Evolutionary conservation across 306 rosid species (phyloP).

Genomic region (Medicago lupulina): DNA sequence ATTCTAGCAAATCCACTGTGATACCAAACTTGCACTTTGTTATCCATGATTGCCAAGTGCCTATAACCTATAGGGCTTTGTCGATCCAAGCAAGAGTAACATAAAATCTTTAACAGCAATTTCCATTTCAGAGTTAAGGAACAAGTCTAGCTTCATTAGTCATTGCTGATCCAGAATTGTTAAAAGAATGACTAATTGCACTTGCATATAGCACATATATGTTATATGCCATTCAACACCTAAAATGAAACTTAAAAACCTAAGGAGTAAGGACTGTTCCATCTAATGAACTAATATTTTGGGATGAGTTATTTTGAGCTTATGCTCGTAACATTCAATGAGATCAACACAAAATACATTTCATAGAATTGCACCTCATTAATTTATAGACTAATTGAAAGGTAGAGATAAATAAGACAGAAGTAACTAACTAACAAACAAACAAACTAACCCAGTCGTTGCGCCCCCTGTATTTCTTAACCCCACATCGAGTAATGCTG

Average conservation of each 20-base stretch:
- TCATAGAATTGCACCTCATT: background rate
- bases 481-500: constrained; percentile 65
- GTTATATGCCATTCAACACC: background rate
- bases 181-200: constrained; percentile 7
- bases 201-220: background rate
- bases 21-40: background rate
- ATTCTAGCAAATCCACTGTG: too few relatives aligned
- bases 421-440: constrained; percentile 26
- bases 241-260: background rate
- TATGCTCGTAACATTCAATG: background rate
- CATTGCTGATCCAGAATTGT: background rate
- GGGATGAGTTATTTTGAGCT: background rate
- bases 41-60: background rate
- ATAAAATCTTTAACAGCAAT: constrained; percentile 1
- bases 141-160: constrained; percentile 18
- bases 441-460: constrained; percentile 78
- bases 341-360: background rate
- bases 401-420: constrained; percentile 7
- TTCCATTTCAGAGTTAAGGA: background rate
- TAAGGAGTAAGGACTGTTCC: background rate
- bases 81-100: constrained; percentile 17
- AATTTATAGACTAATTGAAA: background rate
- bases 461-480: constrained; percentile 62
- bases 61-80: background rate
- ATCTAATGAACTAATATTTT: background rate